A percentile compares a stretch with the other conserved stretches of the same genome.
Evolutionary conservation across 2,329 filamentous ascomycete genomes (phyloP).

Genomic region (Cryphonectria naterciae): DNA sequence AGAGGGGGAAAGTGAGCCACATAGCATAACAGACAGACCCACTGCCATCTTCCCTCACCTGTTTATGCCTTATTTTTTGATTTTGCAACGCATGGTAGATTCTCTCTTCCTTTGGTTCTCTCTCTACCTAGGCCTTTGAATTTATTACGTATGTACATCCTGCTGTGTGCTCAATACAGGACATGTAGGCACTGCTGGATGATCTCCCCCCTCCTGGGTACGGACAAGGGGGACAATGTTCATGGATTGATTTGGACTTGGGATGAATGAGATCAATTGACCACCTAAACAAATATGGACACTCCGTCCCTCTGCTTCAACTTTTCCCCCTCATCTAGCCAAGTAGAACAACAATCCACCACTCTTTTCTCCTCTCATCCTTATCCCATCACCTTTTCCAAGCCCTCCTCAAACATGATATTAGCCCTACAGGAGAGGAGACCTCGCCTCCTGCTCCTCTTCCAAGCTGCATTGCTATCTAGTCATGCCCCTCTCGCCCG

Average conservation of each 20-base stretch:
- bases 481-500: constrained; percentile 27
- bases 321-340: neutral
- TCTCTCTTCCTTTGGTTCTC: neutral
- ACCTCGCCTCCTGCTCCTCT: neutral
- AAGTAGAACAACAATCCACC: neutral
- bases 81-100: too few relatives aligned
- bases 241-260: neutral
- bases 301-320: neutral
- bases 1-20: too few relatives aligned
- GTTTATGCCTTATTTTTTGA: too few relatives aligned
- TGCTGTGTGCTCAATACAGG: neutral
- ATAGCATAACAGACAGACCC: too few relatives aligned
- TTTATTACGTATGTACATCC: neutral
- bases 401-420: neutral
- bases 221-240: neutral
- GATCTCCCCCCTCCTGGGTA: neutral
- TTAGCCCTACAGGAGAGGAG: neutral
- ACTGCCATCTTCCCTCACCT: neutral
- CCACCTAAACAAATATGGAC: neutral
- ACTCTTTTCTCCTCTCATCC: neutral
- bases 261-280: neutral
- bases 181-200: neutral
- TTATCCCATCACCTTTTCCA: neutral
- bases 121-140: neutral
- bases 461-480: constrained; percentile 15